phyloP scores from a whole-genome alignment of 306 rosid genomes.

The Rosa chinensis region DNA sequence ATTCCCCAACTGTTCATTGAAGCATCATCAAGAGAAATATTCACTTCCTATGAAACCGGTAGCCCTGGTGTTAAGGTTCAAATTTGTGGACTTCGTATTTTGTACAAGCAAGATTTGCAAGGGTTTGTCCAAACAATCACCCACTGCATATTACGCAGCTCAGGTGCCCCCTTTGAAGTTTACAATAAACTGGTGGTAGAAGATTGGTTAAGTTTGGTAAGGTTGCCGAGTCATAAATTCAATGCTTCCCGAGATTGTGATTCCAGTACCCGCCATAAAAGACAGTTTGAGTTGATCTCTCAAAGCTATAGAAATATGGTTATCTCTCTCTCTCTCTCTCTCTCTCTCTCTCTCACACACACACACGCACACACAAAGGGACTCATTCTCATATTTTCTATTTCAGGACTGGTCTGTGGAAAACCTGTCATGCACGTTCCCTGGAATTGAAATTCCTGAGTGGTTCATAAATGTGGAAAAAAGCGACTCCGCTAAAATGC shows the following conservation, averaged over 20 bases:
- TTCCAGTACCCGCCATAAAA: neutral
- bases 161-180: neutral
- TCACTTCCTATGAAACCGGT: neutral
- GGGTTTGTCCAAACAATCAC: slow-evolving; percentile 8
- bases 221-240: neutral
- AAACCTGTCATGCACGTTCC: neutral
- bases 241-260: neutral
- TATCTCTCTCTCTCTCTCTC: neutral
- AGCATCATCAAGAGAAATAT: neutral
- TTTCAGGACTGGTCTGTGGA: neutral
- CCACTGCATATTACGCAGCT: neutral
- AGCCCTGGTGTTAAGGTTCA: neutral
- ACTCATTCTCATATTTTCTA: neutral
- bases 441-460: neutral
- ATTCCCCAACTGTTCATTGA: neutral
- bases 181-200: neutral
- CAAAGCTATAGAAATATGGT: neutral
- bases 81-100: neutral
- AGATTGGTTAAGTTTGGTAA: slow-evolving; percentile 1
- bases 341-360: slow-evolving; percentile 6
- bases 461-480: neutral
- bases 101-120: slow-evolving; percentile 8
- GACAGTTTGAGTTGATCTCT: neutral
- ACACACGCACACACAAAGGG: neutral
- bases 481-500: neutral